Percentiles rank a stretch among this genome's conserved stretches.
phyloP scores from a whole-genome alignment of 345 rosid species.

The Citrus glauca region DNA sequence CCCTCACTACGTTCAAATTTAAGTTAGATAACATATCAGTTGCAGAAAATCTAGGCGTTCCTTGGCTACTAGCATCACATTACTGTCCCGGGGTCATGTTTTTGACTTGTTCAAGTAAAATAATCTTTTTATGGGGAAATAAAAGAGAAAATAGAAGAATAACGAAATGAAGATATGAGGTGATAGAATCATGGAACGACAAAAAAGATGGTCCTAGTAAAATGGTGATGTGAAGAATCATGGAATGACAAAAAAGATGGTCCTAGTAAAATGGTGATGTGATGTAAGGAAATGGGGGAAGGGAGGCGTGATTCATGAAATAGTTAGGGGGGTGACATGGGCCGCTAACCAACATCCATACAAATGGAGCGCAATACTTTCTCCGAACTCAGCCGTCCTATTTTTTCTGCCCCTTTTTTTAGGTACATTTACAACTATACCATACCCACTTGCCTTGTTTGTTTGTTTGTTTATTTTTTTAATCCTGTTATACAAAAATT shows the following conservation, averaged over 20 bases:
- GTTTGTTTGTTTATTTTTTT: neutral
- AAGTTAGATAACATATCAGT: neutral
- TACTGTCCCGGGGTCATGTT: neutral
- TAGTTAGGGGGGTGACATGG: neutral
- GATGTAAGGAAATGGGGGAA: neutral
- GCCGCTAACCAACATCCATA: neutral
- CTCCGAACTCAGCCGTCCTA: neutral
- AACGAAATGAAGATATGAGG: neutral
- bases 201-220: neutral
- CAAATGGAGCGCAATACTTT: neutral
- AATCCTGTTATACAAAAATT: too few species aligned
- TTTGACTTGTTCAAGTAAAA: neutral
- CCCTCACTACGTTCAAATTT: neutral
- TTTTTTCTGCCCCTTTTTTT: neutral
- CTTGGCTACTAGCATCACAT: neutral
- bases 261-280: neutral
- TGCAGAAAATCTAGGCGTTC: neutral
- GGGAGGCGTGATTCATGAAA: neutral
- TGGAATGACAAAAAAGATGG: neutral
- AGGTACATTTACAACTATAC: neutral
- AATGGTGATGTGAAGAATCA: neutral
- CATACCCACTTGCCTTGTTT: neutral
- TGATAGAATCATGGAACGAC: neutral
- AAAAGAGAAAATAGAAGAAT: neutral
- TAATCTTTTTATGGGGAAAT: neutral